phyloP scores from a whole-genome alignment of 192 early-diverging fungal genomes.

The Linnemannia schmuckeri region DNA sequence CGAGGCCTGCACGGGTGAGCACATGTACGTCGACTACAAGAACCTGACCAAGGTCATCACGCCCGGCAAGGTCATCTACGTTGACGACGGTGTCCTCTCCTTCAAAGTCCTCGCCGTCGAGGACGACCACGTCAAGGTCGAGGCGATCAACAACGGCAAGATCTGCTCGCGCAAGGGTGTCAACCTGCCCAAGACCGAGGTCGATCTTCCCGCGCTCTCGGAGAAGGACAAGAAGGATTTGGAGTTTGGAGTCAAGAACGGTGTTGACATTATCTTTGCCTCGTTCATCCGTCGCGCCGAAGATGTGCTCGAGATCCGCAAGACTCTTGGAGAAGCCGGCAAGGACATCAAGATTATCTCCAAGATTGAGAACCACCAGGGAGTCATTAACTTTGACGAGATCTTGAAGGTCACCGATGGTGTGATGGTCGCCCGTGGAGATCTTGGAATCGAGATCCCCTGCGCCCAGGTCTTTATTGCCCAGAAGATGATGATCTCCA shows the following conservation, averaged over 20 bases:
- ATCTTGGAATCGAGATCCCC: constrained; percentile 98
- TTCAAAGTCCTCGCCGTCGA: constrained; percentile 90
- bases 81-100: constrained; percentile 96
- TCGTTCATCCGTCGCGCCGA: constrained; percentile 95
- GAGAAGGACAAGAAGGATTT: constrained; percentile 95
- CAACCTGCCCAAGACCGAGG: constrained; percentile 92
- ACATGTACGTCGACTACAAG: constrained; percentile 86
- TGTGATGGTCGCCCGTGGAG: constrained; percentile 99
- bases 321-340: constrained; percentile 83
- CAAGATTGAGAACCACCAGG: constrained; percentile 99
- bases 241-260: constrained; percentile 91
- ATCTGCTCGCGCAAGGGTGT: constrained; percentile 95
- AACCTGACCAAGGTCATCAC: constrained; percentile 83
- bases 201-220: constrained; percentile 96
- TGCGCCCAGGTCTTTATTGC: constrained; percentile 91
- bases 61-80: constrained; percentile 81
- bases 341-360: constrained; percentile 94
- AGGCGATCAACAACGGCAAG: constrained; percentile 86
- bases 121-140: constrained; percentile 75
- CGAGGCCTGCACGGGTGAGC: constrained; percentile 71
- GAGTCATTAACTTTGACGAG: constrained; percentile 98
- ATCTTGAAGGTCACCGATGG: constrained; percentile 95
- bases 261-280: constrained; percentile 95
- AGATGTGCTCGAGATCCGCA: constrained; percentile 92
- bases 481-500: constrained; percentile 99